Evolutionary conservation across 305 asterid genomes (phyloP), one percentile per base, ranked within the genome.

Genomic region (Rubia balearica): DNA sequence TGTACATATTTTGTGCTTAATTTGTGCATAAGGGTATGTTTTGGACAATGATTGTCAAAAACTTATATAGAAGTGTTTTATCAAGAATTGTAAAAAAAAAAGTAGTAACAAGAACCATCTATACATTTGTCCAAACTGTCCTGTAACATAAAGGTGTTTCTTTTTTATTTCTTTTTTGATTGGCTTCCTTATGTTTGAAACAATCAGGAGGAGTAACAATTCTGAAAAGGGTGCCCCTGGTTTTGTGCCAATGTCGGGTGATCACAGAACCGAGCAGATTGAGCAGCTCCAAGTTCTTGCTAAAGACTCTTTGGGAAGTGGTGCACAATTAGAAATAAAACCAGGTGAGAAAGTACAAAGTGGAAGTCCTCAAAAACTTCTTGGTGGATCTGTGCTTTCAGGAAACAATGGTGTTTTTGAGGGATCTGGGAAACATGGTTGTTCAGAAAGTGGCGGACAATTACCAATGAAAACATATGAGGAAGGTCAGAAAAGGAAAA

Each of bases 231-330:
- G 43, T 70, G 69, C 68, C 30, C 13, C 7, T 22, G 38, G 7
- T 45, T 72, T 61, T 40, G 46, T 56, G 43, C 67, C 56, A 67
- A 49, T 51, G 48, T 61, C 30, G 43, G 27, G 68, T 57, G 76
- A 73, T 57, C 68, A 36, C 24, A 59, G 38, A 59, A 38, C 36
- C 14, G 7, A 59, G 70, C 71, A 59, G 48, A 62, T 42, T 30
- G 67, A 45, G 65, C 76, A 70, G 53, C 75, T 46, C 59, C 80
- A 75, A 62, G 66, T 45, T 41, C 21, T 41, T 51, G 24, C 60
- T 14, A 16, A 14, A 16, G 56, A 49, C 21, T 49, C 56, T 49
- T 16, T 49, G 56, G 56, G 21, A 16, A 49, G 56, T 49, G 56
- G 56, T 67, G 72, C 72, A 62, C 69, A n/a, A 78, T 49, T 49